A percentile compares a stretch with the other conserved stretches of the same genome.
Evolutionary conservation across 179 eudicot genomes (phyloP).

Genomic region (Beta macrorhiza): DNA sequence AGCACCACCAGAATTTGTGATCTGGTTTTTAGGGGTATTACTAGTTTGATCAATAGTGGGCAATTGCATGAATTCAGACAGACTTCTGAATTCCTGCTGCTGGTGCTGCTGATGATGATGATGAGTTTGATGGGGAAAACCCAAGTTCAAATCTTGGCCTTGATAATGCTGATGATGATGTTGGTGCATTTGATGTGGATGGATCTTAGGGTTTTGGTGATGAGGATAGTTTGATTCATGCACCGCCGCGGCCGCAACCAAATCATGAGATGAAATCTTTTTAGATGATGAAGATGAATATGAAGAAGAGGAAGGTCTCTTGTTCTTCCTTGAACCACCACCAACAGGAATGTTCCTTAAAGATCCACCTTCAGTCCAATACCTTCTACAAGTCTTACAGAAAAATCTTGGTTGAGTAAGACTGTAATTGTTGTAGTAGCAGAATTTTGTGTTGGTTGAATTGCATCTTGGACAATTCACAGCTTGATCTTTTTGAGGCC

Average conservation of each 20-base stretch:
- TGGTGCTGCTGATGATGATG: conserved; percentile 23
- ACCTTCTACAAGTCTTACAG: conserved; percentile 71
- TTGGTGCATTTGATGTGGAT: neutral
- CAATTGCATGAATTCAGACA: conserved; percentile 35
- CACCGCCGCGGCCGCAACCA: conserved; percentile 9
- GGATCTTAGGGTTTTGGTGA: conserved; percentile 41
- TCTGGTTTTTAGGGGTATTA: conserved; percentile 10
- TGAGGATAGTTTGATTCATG: neutral
- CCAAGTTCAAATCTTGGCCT: conserved; percentile 43
- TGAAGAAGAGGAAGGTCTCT: conserved; percentile 38
- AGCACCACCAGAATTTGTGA: neutral
- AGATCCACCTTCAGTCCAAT: conserved; percentile 76
- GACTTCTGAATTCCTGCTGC: conserved; percentile 38
- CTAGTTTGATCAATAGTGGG: conserved; percentile 30
- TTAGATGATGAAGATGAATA: conserved; percentile 23
- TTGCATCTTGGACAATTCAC: conserved; percentile 72
- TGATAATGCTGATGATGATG: conserved; percentile 25
- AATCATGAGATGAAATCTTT: conserved; percentile 36
- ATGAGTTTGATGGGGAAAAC: conserved; percentile 36
- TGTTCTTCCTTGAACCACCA: conserved; percentile 74
- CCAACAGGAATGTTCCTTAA: conserved; percentile 68
- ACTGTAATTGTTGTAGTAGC: conserved; percentile 76
- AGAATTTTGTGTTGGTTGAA: conserved; percentile 68
- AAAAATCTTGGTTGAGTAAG: conserved; percentile 66
- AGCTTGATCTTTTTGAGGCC: conserved; percentile 57